Conservation (phyloP, 1,139 yeast species). For the Diutina sp. region DNA sequence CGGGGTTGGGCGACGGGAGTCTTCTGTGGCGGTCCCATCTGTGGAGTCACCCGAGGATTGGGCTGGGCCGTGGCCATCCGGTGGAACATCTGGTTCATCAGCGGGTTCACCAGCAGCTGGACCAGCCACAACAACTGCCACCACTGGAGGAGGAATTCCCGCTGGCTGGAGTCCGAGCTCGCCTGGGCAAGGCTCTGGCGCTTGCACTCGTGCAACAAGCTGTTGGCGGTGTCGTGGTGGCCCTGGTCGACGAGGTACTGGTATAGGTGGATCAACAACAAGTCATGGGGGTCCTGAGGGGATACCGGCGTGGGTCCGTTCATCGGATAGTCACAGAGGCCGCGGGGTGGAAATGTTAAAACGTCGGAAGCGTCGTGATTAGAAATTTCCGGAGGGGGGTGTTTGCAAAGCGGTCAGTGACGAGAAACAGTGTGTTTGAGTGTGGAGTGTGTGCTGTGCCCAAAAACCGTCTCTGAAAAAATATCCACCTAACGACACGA, state of each 20-base stretch:
- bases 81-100: constrained; percentile 1
- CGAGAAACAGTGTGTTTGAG: not conserved
- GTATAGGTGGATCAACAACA: constrained; percentile 5
- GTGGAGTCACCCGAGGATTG: not conserved
- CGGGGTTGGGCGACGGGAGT: not conserved
- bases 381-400: not conserved
- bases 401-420: not conserved
- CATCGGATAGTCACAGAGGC: not conserved
- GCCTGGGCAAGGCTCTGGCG: constrained; percentile 2
- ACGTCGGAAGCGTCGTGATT: too few species aligned
- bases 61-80: not conserved
- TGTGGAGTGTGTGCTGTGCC: not conserved
- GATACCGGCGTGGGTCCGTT: not conserved
- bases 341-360: not conserved
- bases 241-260: constrained; percentile 7
- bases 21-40: not conserved
- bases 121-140: constrained; percentile 7
- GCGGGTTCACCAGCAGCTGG: not conserved
- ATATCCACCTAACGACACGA: not conserved
- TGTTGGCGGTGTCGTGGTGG: constrained; percentile 6
- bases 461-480: not conserved
- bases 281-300: not conserved
- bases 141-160: constrained; percentile 6
- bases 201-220: constrained; percentile 5
- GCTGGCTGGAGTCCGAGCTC: constrained; percentile 3